phyloP scores from a whole-genome alignment of 108 stramenopile genomes.

The Nitzschia palea region DNA sequence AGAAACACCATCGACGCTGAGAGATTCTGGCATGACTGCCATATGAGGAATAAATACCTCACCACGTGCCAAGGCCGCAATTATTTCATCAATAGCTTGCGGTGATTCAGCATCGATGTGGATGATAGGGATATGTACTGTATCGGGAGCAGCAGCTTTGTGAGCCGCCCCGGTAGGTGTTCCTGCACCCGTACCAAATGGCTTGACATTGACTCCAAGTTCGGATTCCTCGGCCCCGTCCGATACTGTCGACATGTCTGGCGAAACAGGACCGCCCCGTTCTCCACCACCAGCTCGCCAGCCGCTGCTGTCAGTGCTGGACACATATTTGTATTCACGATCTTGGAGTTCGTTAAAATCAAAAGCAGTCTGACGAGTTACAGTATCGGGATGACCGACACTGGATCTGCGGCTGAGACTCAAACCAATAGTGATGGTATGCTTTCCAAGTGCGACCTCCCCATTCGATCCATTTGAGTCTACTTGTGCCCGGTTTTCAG shows the following conservation, averaged over 20 bases:
- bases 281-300: conserved; percentile 91
- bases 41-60: conserved; percentile 91
- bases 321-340: conserved; percentile 88
- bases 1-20: conserved; percentile 70
- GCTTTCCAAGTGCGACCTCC: conserved; percentile 13
- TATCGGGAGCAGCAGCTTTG: conserved; percentile 77
- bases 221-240: not conserved
- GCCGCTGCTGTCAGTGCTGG: conserved; percentile 73
- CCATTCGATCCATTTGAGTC: conserved; percentile 1
- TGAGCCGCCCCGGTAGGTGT: conserved; percentile 31
- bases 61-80: conserved; percentile 74
- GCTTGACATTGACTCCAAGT: conserved; percentile 4
- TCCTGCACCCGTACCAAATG: not conserved
- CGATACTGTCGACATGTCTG: not conserved
- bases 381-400: conserved; percentile 79
- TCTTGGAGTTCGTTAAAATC: conserved; percentile 92
- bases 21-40: conserved; percentile 76
- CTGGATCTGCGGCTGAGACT: conserved; percentile 60
- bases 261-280: conserved; percentile 34
- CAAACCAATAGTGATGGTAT: conserved; percentile 74
- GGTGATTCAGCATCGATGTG: conserved; percentile 68
- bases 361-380: conserved; percentile 87
- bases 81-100: conserved; percentile 61
- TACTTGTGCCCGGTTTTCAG: conserved; percentile 34
- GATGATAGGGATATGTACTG: conserved; percentile 88